Conservation (phyloP, 176 grass and related monocot genomes). For the Aegilops tauschii region DNA sequence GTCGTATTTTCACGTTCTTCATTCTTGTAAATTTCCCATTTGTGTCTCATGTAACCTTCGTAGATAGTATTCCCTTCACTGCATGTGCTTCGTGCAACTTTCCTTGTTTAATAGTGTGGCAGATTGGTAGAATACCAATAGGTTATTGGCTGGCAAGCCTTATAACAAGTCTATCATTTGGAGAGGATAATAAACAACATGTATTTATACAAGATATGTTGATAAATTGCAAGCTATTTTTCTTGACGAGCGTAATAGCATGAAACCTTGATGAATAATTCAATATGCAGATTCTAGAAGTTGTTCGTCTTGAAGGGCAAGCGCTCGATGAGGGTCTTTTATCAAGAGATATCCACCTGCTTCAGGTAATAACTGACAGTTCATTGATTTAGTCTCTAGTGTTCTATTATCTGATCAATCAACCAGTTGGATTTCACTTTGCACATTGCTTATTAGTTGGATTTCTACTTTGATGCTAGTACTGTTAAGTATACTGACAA, state of each 20-base stretch:
- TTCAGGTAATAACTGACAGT: conserved; percentile 59
- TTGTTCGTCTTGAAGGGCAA: conserved; percentile 94
- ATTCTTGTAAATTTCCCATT: not conserved
- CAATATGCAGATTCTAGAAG: conserved; percentile 71
- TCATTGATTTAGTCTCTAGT: not conserved
- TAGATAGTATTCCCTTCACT: not conserved
- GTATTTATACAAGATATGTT: not conserved
- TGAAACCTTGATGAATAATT: conserved; percentile 7
- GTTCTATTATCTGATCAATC: not conserved
- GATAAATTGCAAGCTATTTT: not conserved
- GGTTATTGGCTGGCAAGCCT: not conserved
- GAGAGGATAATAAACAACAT: not conserved
- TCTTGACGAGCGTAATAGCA: not conserved
- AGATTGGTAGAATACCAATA: not conserved
- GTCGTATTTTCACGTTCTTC: not conserved
- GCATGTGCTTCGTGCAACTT: not conserved
- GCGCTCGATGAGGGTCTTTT: conserved; percentile 67
- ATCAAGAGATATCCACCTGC: conserved; percentile 85
- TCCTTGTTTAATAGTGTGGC: not conserved
- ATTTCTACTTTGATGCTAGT: not conserved
- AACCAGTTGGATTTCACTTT: too few relatives aligned
- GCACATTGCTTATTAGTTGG: not conserved
- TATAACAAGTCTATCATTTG: conserved; percentile 10
- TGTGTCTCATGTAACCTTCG: not conserved
- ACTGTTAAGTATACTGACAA: not conserved